Evolutionary conservation across 2,329 filamentous ascomycete genomes (phyloP), one percentile per base, ranked within the genome.

Genomic region (Alternaria incomplexa): DNA sequence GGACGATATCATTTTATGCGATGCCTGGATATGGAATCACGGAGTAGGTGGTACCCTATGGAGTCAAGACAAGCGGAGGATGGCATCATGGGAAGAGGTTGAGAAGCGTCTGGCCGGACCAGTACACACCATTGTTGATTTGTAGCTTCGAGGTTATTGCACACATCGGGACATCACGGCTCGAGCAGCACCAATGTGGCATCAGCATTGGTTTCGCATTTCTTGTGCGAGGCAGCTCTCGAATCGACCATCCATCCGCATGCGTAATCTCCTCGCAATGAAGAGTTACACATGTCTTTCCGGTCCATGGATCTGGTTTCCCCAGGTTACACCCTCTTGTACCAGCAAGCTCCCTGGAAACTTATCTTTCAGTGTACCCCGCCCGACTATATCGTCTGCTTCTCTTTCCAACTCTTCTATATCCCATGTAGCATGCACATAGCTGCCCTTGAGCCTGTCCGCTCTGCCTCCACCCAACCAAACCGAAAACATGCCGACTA

Each of bases 21-120:
- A 75, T 23, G 48, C 52, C 13, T 76, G 68, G 69, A 71, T 77
- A 1, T 75, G 74, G 74, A 57, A 47, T 6, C 62, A 71, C 47
- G 74, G 65, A 6, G 66, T 75, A 9, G 22, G 58, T 10, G 74
- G 72, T 1, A 69, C 69, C 10, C 57, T 77, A 10, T 77, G 71
- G 67, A 56, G n/a, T 20, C 26, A 58, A 10, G 61, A 65, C 5
- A 69, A 68, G 56, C 69, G 72, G 30, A 65, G 67, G 22, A 76
- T 75, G 74, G 46, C 51, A 11, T 63, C 63, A 17, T 72, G 70
- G 72, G 48, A 28, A 8, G 69, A 70, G 15, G 40, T 72, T n/a
- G 52, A 71, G 28, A 53, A 50, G 12, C 62, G 59, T 10, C 25
- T 67, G 20, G 61, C 62, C 2, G 68, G 67, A 1, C 64, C 64